These are phyloP conservation scores for Sarocladium oryzae DNA, from an alignment of 2,329 filamentous ascomycete genomes.

Conservation along the genomic window DNA sequence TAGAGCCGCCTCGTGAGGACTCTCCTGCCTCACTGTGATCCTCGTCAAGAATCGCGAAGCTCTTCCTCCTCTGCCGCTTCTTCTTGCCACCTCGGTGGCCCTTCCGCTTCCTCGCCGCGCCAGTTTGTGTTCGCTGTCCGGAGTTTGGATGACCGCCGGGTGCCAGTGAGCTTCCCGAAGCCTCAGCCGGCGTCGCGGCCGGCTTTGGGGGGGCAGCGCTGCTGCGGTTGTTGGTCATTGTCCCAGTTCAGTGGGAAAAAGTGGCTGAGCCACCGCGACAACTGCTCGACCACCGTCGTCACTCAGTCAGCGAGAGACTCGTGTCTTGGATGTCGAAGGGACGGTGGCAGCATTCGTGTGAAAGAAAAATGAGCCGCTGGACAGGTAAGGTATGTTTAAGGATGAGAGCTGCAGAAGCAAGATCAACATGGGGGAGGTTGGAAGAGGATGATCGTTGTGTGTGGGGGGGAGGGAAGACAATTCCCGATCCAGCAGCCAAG, in stretches of 20 bases:
- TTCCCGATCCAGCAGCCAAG: background rate
- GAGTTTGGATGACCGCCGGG: constrained; percentile 4
- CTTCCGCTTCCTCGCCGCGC: constrained; percentile 53
- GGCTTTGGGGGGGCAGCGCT: background rate
- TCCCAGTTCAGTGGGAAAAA: background rate
- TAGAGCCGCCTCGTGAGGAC: constrained; percentile 25
- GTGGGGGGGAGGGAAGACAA: background rate
- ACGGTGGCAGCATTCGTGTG: background rate
- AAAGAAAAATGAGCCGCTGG: background rate
- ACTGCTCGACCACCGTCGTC: no score
- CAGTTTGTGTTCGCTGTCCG: constrained; percentile 11
- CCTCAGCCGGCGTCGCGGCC: background rate
- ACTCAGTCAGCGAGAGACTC: background rate
- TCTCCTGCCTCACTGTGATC: constrained; percentile 31
- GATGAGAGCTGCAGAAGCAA: background rate
- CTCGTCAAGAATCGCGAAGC: constrained; percentile 63
- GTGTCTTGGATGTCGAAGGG: background rate
- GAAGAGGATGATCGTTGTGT: no score
- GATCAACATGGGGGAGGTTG: background rate
- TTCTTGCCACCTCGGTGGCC: constrained; percentile 74
- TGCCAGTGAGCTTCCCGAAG: background rate
- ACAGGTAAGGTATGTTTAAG: background rate
- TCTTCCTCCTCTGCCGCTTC: constrained; percentile 69
- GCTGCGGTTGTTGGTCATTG: constrained; percentile 2
- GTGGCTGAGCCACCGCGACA: background rate